Conservation (phyloP, 1,139 yeast species). For the Kluyveromyces marxianus region DNA sequence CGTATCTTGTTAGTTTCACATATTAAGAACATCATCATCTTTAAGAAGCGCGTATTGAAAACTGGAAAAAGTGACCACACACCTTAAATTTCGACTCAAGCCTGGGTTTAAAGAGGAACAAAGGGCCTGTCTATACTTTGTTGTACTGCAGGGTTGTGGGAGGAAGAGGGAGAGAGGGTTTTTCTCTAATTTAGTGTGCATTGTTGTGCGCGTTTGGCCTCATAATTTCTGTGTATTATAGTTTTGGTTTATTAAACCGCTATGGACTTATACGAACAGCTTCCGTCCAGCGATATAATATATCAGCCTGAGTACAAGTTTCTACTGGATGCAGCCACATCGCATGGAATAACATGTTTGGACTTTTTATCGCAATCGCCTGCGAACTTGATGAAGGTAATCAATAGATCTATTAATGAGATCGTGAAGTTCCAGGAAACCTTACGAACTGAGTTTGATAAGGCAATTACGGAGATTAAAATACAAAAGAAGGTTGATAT, state of each 20-base stretch:
- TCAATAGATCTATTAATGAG: slow-evolving; percentile 45
- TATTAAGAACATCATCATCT: no score
- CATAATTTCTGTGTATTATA: background rate
- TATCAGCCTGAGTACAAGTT: slow-evolving; percentile 27
- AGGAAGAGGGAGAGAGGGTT: no score
- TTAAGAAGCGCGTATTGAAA: no score
- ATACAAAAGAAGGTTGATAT: slow-evolving; percentile 2
- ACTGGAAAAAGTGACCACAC: no score
- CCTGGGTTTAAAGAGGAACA: no score
- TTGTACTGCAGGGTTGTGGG: no score
- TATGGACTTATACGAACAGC: slow-evolving; percentile 36
- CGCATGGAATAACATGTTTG: slow-evolving; percentile 31
- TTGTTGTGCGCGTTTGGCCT: no score
- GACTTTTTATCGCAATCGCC: slow-evolving; percentile 38
- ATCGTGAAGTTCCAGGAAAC: slow-evolving; percentile 36
- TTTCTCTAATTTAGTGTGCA: no score
- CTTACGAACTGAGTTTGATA: slow-evolving; percentile 25
- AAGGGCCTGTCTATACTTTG: no score
- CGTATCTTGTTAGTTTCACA: no score
- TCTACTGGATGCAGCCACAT: slow-evolving; percentile 24
- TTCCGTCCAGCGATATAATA: slow-evolving; percentile 30
- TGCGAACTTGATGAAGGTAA: slow-evolving; percentile 36
- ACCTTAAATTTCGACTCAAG: no score
- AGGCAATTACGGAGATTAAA: slow-evolving; percentile 13
- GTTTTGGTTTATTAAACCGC: background rate